phyloP scores from a whole-genome alignment of 305 asterid genomes.

The Euphrasia arctica region DNA sequence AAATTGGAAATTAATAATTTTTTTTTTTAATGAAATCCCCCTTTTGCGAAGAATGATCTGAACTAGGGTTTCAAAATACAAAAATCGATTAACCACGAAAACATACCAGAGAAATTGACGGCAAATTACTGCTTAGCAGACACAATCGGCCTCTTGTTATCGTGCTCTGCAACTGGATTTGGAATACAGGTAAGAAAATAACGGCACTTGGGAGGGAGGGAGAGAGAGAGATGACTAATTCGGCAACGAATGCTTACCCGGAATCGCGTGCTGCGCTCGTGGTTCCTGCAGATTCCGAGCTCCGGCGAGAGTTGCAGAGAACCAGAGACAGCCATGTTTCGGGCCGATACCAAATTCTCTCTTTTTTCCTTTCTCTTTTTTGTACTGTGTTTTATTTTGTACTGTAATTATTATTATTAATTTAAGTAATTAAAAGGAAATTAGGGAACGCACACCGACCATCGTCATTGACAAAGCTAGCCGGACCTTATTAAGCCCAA shows the following conservation, averaged over 20 bases:
- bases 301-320: conserved; percentile 73
- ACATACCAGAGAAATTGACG: conserved; percentile 56
- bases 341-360: conserved; percentile 24
- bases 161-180: conserved; percentile 43
- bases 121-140: conserved; percentile 35
- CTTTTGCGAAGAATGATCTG: conserved; percentile 14
- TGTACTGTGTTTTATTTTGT: no score
- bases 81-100: conserved; percentile 20
- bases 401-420: no score
- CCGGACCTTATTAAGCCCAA: no score
- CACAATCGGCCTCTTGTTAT: conserved; percentile 40
- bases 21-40: conserved; percentile 24
- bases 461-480: no score
- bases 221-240: neutral
- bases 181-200: conserved; percentile 10
- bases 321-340: conserved; percentile 55
- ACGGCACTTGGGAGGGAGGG: neutral
- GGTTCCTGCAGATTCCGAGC: conserved; percentile 67
- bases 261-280: conserved; percentile 38
- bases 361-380: conserved; percentile 5
- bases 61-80: conserved; percentile 18
- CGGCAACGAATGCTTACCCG: conserved; percentile 33
- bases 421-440: no score
- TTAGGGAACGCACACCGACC: no score
- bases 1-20: no score